Evolutionary conservation across 106 monocot species (phyloP).

Genomic region (Vanilla planifolia): DNA sequence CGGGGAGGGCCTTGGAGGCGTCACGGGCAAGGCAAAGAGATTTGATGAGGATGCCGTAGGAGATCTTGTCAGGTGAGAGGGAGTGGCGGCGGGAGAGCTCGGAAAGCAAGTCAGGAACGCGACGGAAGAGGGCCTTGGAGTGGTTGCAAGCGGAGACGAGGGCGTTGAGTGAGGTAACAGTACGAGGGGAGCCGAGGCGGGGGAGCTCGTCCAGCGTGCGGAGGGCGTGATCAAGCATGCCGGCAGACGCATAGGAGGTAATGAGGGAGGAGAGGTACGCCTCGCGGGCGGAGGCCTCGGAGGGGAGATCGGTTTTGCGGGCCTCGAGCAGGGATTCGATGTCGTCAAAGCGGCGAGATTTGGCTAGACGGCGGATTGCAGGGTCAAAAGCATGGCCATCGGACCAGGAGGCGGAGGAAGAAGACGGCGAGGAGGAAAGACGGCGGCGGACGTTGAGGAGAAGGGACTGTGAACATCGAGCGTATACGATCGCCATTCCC

Average conservation of each 20-base stretch:
- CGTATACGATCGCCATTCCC: conserved; percentile 8
- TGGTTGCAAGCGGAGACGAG: conserved; percentile 49
- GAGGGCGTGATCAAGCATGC: conserved; percentile 49
- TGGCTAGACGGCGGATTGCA: conserved; percentile 21
- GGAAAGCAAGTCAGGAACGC: conserved; percentile 40
- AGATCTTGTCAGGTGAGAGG: conserved; percentile 38
- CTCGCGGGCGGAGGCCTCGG: conserved; percentile 8
- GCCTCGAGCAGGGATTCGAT: conserved; percentile 23
- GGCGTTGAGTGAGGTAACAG: conserved; percentile 43
- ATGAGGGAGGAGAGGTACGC: conserved; percentile 19
- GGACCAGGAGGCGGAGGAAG: not conserved
- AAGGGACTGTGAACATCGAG: not conserved
- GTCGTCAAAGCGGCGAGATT: conserved; percentile 8
- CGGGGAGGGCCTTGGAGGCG: conserved; percentile 12
- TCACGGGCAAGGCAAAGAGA: conserved; percentile 34
- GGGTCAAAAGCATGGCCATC: conserved; percentile 14
- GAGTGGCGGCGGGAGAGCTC: conserved; percentile 27
- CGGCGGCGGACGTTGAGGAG: not conserved
- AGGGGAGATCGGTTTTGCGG: not conserved
- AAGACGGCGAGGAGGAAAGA: not conserved
- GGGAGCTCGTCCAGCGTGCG: conserved; percentile 18
- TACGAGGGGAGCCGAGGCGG: conserved; percentile 9
- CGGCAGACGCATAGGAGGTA: conserved; percentile 40
- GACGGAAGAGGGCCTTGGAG: conserved; percentile 12
- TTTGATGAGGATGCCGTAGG: conserved; percentile 51